Conservation (phyloP, 1,284 basidiomycete genomes). For the Ceratobasidium sp. region DNA sequence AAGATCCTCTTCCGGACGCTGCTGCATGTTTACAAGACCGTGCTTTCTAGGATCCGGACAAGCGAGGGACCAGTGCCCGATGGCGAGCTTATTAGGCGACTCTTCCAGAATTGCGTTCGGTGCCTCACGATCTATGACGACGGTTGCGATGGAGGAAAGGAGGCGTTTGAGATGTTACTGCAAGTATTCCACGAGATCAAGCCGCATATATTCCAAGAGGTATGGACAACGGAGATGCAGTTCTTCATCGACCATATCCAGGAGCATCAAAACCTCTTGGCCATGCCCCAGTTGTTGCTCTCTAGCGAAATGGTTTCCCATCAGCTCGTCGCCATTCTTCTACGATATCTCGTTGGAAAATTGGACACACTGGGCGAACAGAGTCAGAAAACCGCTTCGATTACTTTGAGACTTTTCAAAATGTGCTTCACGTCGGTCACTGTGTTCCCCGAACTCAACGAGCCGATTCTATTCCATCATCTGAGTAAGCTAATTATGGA, state of each 20-base stretch:
- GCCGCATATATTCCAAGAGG: conserved; percentile 90
- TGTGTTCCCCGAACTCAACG: conserved; percentile 73
- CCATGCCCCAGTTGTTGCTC: no score
- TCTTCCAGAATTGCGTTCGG: conserved; percentile 86
- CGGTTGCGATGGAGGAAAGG: conserved; percentile 76
- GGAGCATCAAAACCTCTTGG: no score
- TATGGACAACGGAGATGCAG: conserved; percentile 90
- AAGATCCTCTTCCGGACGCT: no score
- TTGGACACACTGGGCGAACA: conserved; percentile 87
- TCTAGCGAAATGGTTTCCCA: conserved; percentile 84
- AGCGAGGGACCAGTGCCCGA: no score
- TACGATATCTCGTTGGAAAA: conserved; percentile 85
- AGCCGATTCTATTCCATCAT: no score
- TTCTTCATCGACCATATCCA: no score
- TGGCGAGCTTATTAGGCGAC: conserved; percentile 81
- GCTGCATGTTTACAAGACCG: no score
- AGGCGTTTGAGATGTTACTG: conserved; percentile 87
- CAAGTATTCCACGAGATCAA: conserved; percentile 82
- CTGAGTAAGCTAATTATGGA: no score
- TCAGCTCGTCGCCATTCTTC: conserved; percentile 90
- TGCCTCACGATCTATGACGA: conserved; percentile 91
- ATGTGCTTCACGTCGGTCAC: conserved; percentile 94
- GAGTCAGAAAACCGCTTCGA: conserved; percentile 77
- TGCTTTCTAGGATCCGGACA: no score
- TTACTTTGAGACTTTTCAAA: conserved; percentile 92